Conservation (phyloP, 83 land plant genomes). For the Isoetes engelmannii region DNA sequence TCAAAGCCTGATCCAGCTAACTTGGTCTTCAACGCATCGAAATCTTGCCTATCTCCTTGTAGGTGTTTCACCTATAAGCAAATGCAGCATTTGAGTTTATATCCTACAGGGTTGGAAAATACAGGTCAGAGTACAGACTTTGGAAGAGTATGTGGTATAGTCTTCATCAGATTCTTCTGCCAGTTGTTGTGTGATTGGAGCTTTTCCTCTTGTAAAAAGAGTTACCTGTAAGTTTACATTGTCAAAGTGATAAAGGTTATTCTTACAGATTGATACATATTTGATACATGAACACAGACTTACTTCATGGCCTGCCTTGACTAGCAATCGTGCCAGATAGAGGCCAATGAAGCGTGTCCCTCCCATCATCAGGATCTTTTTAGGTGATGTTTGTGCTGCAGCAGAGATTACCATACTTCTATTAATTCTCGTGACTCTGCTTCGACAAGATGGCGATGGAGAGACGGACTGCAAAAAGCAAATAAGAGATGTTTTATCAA, state of each 20-base stretch:
- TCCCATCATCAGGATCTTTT: constrained; percentile 94
- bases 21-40: constrained; percentile 65
- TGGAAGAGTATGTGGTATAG: constrained; percentile 55
- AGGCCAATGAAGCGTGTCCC: constrained; percentile 94
- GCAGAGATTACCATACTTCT: too few relatives aligned
- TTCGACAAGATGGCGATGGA: too few relatives aligned
- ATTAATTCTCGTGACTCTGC: too few relatives aligned
- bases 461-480: too few relatives aligned
- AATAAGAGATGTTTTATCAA: too few relatives aligned
- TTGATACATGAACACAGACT: background rate
- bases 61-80: constrained; percentile 66
- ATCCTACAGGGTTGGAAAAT: background rate
- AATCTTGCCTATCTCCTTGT: constrained; percentile 96
- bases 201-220: constrained; percentile 91
- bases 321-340: constrained; percentile 74
- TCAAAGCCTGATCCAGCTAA: constrained; percentile 75
- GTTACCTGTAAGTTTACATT: constrained; percentile 58
- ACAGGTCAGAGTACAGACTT: constrained; percentile 39
- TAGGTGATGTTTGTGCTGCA: constrained; percentile 41
- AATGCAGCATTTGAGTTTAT: background rate
- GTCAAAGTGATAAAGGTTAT: background rate
- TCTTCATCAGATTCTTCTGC: constrained; percentile 84
- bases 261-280: background rate
- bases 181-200: constrained; percentile 74
- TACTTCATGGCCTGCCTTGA: constrained; percentile 91